Evolutionary conservation across 2,329 filamentous ascomycete species (phyloP), one percentile per base, ranked within the genome.

Genomic region (Colletotrichum scovillei): DNA sequence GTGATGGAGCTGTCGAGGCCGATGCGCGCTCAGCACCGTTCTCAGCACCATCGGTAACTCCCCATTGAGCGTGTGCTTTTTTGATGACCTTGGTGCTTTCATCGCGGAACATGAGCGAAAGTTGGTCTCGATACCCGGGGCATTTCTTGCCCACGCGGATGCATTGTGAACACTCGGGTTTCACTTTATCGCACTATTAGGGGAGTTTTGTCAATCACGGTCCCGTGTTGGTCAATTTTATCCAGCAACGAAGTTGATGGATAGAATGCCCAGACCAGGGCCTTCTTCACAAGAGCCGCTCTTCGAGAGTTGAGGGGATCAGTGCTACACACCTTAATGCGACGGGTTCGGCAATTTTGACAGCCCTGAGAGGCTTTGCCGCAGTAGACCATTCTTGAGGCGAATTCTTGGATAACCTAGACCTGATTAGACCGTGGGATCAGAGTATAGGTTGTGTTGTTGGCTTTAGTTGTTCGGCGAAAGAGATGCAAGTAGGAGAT

Each of bases 61-160:
- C 85, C 86, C 84, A 88, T 80, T 84, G 87, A 30, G 86, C 87
- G 68, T 89, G 87, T 24, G 88, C 88, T 78, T 90, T 92, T 74
- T 86, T 86, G 30, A 90, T 88, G 58, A 92, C 90, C 77, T 91
- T 89, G 76, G 84, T 88, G 77, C 88, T 92, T 81, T 92, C 90
- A 82, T 92, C 90, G 49, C 90, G 89, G 78, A 92, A 92, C 87
- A 92, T 89, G 70, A 92, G 83, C 38, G 90, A 90, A 42, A 92
- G 82, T 79, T 91, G 89, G 75, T 92, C 90, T 76, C 91, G 86
- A 77, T 92, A 92, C 7, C 91, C 91, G 24, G 90, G 89, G 76
- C 91, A 92, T 77, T 84, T 86, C 80, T 90, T 89, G 77, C 87
- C 86, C 58, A 90, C 86, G 53, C 90, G 88, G 57, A 88, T 82